Percentiles rank a stretch among this genome's conserved stretches.
phyloP scores from a whole-genome alignment of 345 rosid genomes.

The Bruguiera gymnorhiza region DNA sequence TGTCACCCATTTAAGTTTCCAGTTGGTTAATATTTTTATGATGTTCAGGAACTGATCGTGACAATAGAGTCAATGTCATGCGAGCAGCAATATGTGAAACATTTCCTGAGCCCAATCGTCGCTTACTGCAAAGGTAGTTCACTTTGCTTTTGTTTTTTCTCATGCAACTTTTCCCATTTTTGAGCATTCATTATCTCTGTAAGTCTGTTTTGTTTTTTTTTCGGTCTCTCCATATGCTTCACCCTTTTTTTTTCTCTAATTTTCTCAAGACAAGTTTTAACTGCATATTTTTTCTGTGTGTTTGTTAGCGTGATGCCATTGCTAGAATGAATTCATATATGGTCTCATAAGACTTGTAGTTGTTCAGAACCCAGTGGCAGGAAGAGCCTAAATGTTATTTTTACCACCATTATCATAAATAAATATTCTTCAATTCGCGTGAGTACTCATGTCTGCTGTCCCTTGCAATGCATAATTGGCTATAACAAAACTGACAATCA shows the following conservation, averaged over 20 bases:
- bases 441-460: not conserved
- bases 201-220: not conserved
- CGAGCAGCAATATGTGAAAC: slow-evolving; percentile 86
- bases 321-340: not conserved
- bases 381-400: not conserved
- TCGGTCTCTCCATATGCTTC: not conserved
- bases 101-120: slow-evolving; percentile 98
- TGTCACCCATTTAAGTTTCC: not conserved
- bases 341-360: not conserved
- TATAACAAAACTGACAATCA: too few relatives aligned
- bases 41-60: slow-evolving; percentile 66
- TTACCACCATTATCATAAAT: too few relatives aligned
- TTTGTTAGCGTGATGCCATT: not conserved
- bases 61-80: slow-evolving; percentile 72
- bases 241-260: not conserved
- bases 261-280: not conserved
- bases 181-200: not conserved
- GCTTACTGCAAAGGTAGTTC: slow-evolving; percentile 77
- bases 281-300: not conserved
- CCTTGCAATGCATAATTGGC: not conserved
- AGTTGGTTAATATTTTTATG: not conserved
- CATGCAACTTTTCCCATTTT: not conserved
- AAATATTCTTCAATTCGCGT: too few relatives aligned
- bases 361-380: not conserved
- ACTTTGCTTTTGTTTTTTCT: slow-evolving; percentile 1